phyloP scores from a whole-genome alignment of 2,329 filamentous ascomycete genomes.

The Cercospora sp. region DNA sequence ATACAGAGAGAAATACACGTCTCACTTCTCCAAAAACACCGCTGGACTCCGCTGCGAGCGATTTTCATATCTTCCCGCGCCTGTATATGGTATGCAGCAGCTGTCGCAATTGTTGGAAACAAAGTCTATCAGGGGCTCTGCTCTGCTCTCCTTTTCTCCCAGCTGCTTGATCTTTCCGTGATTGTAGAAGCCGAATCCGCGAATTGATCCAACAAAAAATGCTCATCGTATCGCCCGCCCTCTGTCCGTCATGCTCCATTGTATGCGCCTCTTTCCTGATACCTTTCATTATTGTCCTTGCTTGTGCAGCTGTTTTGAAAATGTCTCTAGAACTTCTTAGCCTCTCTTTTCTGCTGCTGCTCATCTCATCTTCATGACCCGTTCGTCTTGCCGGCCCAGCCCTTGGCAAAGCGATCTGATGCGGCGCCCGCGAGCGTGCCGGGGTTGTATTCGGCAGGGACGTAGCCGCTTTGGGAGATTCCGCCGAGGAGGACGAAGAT shows the following conservation, averaged over 20 bases:
- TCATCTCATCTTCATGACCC: constrained; percentile 13
- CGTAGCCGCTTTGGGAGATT: constrained; percentile 36
- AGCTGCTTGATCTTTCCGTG: neutral
- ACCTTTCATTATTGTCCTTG: neutral
- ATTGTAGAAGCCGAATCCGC: neutral
- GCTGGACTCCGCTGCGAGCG: neutral
- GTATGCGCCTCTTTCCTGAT: neutral
- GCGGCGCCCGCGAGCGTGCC: constrained; percentile 19
- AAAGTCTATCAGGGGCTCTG: neutral
- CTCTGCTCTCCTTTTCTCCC: neutral
- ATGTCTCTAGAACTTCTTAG: neutral
- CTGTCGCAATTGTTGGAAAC: neutral
- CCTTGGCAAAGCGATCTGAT: constrained; percentile 16
- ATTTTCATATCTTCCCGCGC: neutral
- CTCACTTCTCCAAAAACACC: neutral
- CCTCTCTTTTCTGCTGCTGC: neutral
- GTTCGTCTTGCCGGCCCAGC: constrained; percentile 24
- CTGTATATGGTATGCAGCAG: neutral
- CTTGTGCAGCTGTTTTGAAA: neutral
- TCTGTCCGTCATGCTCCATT: neutral
- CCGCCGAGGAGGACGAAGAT: constrained; percentile 68
- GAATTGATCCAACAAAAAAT: neutral
- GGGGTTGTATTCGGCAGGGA: constrained; percentile 31
- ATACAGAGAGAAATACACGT: neutral
- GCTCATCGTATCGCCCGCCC: neutral